Conservation (phyloP, 1,284 basidiomycete species). For the Mycena sp. region DNA sequence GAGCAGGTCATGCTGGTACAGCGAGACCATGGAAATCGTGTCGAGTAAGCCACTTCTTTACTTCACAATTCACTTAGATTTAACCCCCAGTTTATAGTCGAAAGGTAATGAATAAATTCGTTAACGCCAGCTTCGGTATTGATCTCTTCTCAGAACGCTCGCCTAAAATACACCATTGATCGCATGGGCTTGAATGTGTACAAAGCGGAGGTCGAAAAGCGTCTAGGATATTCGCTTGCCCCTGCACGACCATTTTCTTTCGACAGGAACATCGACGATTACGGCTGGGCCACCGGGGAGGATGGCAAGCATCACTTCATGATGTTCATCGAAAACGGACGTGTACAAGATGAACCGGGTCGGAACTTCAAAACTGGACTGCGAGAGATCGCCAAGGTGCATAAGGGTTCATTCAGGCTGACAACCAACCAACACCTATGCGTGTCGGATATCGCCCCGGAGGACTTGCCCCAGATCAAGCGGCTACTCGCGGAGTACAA, state of each 20-base stretch:
- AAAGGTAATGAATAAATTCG: constrained; percentile 47
- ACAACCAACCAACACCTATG: constrained; percentile 97
- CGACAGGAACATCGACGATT: constrained; percentile 92
- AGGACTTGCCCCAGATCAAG: constrained; percentile 84
- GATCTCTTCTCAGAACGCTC: constrained; percentile 70
- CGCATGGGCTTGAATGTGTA: constrained; percentile 90
- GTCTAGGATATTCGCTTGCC: constrained; percentile 83
- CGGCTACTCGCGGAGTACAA: constrained; percentile 86
- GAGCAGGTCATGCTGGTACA: constrained; percentile 96
- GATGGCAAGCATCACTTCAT: constrained; percentile 95
- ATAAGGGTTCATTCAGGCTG: constrained; percentile 94
- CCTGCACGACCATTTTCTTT: constrained; percentile 86
- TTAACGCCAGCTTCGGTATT: neutral
- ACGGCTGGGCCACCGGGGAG: constrained; percentile 90
- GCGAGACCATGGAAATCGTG: constrained; percentile 95
- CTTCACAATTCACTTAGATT: constrained; percentile 10
- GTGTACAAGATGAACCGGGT: constrained; percentile 92
- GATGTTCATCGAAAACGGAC: constrained; percentile 97
- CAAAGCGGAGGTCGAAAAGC: constrained; percentile 91
- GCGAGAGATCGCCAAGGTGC: constrained; percentile 91
- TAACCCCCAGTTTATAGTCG: constrained; percentile 47
- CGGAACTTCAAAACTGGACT: constrained; percentile 94
- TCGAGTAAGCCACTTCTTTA: constrained; percentile 64
- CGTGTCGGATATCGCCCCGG: constrained; percentile 84
- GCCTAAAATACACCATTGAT: constrained; percentile 97